A percentile compares a stretch with the other conserved stretches of the same genome.
Conservation (phyloP, 306 rosid species). For the Prunus salicina region DNA sequence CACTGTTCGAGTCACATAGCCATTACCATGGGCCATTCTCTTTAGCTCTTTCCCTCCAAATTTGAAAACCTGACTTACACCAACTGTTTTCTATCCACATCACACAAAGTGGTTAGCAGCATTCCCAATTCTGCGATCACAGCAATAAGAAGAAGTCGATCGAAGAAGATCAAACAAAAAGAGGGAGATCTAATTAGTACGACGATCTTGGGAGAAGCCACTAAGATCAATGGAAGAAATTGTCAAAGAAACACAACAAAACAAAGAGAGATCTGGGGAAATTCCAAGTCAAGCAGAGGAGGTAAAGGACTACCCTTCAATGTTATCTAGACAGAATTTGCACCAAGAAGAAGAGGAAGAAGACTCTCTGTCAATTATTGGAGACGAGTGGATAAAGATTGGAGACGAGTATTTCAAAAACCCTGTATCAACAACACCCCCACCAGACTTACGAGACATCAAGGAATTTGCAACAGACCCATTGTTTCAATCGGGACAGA, state of each 20-base stretch:
- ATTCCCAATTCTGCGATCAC: neutral
- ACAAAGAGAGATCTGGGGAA: neutral
- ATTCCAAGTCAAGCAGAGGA: neutral
- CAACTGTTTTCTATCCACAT: neutral
- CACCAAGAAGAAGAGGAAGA: neutral
- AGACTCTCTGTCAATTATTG: neutral
- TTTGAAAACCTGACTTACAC: neutral
- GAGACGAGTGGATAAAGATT: neutral
- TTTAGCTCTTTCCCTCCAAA: constrained; percentile 6
- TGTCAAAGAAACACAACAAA: neutral
- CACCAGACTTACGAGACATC: neutral
- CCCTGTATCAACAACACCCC: neutral
- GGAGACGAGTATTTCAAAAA: neutral
- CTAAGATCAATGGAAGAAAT: neutral
- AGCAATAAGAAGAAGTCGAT: neutral
- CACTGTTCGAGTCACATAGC: neutral
- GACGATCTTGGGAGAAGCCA: neutral
- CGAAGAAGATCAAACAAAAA: neutral
- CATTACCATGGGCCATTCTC: neutral
- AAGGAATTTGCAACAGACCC: no score
- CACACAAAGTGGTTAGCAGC: neutral
- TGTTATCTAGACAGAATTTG: neutral
- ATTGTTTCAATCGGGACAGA: no score
- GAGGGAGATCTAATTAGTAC: neutral
- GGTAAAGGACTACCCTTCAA: neutral